Base-by-base conservation (phyloP, 441 rosid species). In the Manihot esculenta region DNA sequence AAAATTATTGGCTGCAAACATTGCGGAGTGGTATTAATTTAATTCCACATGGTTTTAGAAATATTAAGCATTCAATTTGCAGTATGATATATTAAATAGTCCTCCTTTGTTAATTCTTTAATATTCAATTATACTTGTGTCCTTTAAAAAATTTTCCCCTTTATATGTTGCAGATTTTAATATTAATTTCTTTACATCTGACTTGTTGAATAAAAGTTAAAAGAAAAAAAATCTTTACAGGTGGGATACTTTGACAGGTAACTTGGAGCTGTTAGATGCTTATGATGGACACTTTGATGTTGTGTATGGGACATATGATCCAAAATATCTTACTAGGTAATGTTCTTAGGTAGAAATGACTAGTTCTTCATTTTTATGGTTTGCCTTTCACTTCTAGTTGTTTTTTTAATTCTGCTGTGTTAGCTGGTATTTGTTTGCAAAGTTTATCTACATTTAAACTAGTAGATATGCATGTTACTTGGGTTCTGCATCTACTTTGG, bases 231-330 rank as follows among this genome's bases (percentile, higher is more conserved):
- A 56, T 77, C 76, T 66, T 74, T 79, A 70, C 93, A 96, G 99
- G 89, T 96, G 99, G 99, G 99, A 96, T 84, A 81, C 86, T 77
- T 84, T 96, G 86, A 88, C 98, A 70, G 88, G 93, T 78, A 97
- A 93, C 83, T 77, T 90, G 76, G 97, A 96, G 84, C 77, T 90
- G 77, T 35, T 96, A 79, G 94, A 88, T 82, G 88, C 97, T 60
- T 89, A 81, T 66, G 93, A 93, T 84, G 98, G 99, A 71, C 93
- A 91, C 78, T 93, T 84, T 66, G 97, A 96, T 81, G 86, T 96
- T 76, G 79, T 93, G 51, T 89, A 91, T 80, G 94, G 99, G 69
- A 84, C 85, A 69, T 91, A 77, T 69, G 97, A 96, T 74, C 97
- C 96, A 64, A 93, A 86, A 68, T 86, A 86, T 85, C 93, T 93